A percentile compares a stretch with the other conserved stretches of the same genome.
phyloP scores from a whole-genome alignment of 352 stramenopile genomes.

The Pythium volutum region DNA sequence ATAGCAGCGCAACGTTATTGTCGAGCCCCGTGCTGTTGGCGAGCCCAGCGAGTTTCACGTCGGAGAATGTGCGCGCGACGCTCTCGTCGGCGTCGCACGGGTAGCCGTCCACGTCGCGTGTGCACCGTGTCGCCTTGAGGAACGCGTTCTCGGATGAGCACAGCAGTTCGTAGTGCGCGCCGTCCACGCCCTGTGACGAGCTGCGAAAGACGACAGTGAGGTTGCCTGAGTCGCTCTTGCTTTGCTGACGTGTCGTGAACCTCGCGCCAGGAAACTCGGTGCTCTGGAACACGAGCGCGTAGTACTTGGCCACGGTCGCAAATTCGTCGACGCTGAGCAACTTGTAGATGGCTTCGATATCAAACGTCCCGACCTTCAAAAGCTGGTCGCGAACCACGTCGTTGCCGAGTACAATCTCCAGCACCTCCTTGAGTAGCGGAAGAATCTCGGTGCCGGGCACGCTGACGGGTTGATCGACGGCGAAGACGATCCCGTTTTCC shows the following conservation, averaged over 20 bases:
- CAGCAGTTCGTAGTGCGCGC: slow-evolving; percentile 28
- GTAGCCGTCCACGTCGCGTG: slow-evolving; percentile 23
- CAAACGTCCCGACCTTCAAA: slow-evolving; percentile 26
- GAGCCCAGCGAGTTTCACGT: slow-evolving; percentile 30
- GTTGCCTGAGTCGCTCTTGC: too few species aligned
- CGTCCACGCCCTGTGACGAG: slow-evolving; percentile 1
- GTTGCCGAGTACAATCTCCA: slow-evolving; percentile 26
- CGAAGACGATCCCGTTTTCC: slow-evolving; percentile 2
- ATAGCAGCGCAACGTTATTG: slow-evolving; percentile 45
- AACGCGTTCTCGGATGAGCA: slow-evolving; percentile 31
- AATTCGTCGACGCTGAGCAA: slow-evolving; percentile 36
- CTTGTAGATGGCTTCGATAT: slow-evolving; percentile 37
- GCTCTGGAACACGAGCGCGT: slow-evolving; percentile 39
- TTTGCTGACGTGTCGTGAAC: slow-evolving; percentile 30
- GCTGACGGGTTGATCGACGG: not conserved
- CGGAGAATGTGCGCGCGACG: slow-evolving; percentile 16
- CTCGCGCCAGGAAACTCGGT: slow-evolving; percentile 33
- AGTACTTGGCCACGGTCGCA: slow-evolving; percentile 33
- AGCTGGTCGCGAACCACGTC: slow-evolving; percentile 30
- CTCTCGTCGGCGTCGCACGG: slow-evolving; percentile 29
- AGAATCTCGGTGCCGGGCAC: slow-evolving; percentile 30
- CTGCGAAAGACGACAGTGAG: slow-evolving; percentile 30
- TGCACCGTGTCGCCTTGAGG: slow-evolving; percentile 28
- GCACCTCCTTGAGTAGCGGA: slow-evolving; percentile 29
- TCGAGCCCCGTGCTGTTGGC: slow-evolving; percentile 25